Base-by-base conservation (phyloP, 352 stramenopile species). In the Phytophthora kernoviae region DNA sequence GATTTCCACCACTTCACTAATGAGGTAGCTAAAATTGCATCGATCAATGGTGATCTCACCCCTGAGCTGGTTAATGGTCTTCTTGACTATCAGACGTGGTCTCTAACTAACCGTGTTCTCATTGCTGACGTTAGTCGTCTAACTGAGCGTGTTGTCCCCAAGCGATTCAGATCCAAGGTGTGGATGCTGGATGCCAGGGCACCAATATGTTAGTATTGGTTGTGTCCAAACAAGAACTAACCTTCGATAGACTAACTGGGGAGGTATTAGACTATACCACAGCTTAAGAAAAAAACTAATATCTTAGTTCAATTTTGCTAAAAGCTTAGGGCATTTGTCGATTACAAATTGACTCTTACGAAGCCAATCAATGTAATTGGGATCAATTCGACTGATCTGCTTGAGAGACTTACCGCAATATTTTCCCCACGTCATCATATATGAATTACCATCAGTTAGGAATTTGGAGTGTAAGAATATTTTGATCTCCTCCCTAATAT, bases 181-280 rank as follows among this genome's bases (percentile, higher is more conserved):
- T 36, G 4, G 58, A 65, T 20, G 48, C 33, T 30, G 22, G 36
- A 18, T 52, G 12, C 9, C 56, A 65, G 39, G 56, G 56, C 20
- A 20, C 26, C 10, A 65, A 65, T 30, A 9, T 54, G 1, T 27
- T 65, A 12, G 32, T 58, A 30, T 17, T 58, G 8, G 46, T 65
- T 53, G 46, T n/a, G n/a, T n/a, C n/a, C n/a, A n/a, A n/a, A n/a
- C n/a, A n/a, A n/a, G n/a, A n/a, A 34, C 30, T 34, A 34, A 34
- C n/a, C n/a, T n/a, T n/a, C n/a, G n/a, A n/a, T n/a, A n/a, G n/a
- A n/a, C n/a, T n/a, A n/a, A n/a, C n/a, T 11, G 30, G 30, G 30
- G 30, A 34, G 30, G 11, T 34, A 11, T 34, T 34, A 11, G 30
- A 34, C 11, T 34, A 11, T 34, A 34, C 30, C 30, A 34, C 30